Conservation (phyloP, 1,284 basidiomycete species). For the Puccinia polysora region DNA sequence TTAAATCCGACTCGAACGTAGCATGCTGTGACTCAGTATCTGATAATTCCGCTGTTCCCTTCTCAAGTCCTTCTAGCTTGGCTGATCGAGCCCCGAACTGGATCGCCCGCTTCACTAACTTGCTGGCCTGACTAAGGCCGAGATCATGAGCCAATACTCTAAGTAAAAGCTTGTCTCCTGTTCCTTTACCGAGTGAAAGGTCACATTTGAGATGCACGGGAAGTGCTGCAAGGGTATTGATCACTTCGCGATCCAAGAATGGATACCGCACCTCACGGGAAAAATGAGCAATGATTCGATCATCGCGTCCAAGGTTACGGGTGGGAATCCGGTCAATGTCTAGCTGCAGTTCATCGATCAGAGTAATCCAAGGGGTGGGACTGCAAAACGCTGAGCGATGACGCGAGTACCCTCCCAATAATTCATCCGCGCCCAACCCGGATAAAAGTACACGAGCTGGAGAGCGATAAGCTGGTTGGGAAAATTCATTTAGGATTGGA, state of each 20-base stretch:
- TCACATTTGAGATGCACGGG: constrained; percentile 35
- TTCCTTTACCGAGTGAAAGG: constrained; percentile 14
- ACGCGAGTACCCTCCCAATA: constrained; percentile 87
- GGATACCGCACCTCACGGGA: constrained; percentile 35
- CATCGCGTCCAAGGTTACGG: constrained; percentile 34
- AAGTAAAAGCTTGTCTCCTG: constrained; percentile 32
- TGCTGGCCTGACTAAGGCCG: constrained; percentile 20
- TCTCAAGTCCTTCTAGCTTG: constrained; percentile 22
- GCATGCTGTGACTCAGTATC: not conserved
- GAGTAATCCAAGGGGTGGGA: constrained; percentile 19
- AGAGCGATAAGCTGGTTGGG: constrained; percentile 62
- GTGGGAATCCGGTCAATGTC: constrained; percentile 35
- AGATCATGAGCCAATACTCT: constrained; percentile 11
- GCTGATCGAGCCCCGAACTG: constrained; percentile 39
- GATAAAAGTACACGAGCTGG: constrained; percentile 77
- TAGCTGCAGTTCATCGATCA: constrained; percentile 36
- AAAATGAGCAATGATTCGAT: constrained; percentile 28
- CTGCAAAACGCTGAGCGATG: constrained; percentile 69
- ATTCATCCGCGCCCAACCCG: constrained; percentile 90
- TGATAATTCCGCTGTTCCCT: constrained; percentile 13
- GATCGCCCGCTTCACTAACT: constrained; percentile 32
- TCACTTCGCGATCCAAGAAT: constrained; percentile 25
- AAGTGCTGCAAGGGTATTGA: constrained; percentile 11
- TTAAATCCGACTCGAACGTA: not conserved
- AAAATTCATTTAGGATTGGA: not conserved